These are phyloP conservation scores for Didymella arachidicola DNA, from an alignment of 2,329 filamentous ascomycete species.

Conservation along the genomic window DNA sequence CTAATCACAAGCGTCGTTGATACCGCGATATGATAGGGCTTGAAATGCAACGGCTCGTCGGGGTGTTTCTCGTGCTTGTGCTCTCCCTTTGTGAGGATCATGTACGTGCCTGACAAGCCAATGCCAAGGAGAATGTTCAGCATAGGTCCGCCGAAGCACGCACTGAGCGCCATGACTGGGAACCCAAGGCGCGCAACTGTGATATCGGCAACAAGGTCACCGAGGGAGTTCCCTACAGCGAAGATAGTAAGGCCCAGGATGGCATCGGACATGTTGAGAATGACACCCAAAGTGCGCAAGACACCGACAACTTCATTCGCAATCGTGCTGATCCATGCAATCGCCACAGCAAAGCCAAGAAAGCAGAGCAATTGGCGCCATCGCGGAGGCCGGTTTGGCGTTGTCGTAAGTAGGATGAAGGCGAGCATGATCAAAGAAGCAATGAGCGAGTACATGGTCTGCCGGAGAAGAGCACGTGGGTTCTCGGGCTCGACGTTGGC, in stretches of 20 bases:
- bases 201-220: constrained; percentile 92
- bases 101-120: constrained; percentile 87
- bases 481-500: constrained; percentile 69
- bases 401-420: constrained; percentile 73
- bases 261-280: constrained; percentile 91
- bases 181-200: constrained; percentile 93
- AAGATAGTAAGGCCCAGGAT: constrained; percentile 95
- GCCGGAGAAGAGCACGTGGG: constrained; percentile 66
- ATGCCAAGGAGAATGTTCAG: constrained; percentile 95
- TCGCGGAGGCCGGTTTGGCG: constrained; percentile 69
- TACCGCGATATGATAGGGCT: constrained; percentile 83
- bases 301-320: constrained; percentile 95
- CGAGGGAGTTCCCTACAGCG: constrained; percentile 92
- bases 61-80: constrained; percentile 73
- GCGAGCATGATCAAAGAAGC: constrained; percentile 71
- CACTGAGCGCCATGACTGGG: constrained; percentile 93
- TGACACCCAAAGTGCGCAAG: constrained; percentile 89
- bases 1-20: constrained; percentile 86
- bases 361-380: constrained; percentile 85
- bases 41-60: constrained; percentile 68
- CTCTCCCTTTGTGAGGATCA: constrained; percentile 77
- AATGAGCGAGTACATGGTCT: constrained; percentile 53
- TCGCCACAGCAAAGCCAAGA: constrained; percentile 86
- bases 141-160: constrained; percentile 98
- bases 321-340: constrained; percentile 96